Evolutionary conservation across 78 protist species (phyloP), one percentile per base, ranked within the genome.

Genomic region (Speleostelium caveatum): DNA sequence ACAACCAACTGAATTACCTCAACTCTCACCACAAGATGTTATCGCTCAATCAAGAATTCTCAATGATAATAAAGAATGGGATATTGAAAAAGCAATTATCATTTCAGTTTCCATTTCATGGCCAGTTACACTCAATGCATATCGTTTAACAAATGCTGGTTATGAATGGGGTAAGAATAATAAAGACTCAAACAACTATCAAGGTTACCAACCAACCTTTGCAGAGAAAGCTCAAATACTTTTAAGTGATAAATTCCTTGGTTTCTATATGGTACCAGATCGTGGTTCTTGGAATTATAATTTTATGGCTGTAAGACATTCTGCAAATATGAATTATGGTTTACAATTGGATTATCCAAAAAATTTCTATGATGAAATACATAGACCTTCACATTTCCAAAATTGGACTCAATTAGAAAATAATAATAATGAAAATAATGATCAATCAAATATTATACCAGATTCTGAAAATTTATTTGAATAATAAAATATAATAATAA

Each of bases 231-330:
- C 96, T 56, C 99, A 97, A 94, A 94, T 99, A 98, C 89, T 98
- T 28, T 96, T 99, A 35, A 92, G 99, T 2, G 99, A 98, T 75
- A 73, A 94, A 33, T 96, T 97, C 94, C 72, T 85, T 17, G 97
- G 95, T 28, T 98, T 96, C 96, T 98, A 95, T 97, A 96, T 99
- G 99, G 96, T 95, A 58, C 99, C 99, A 4, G 97, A 92, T 36
- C 87, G 72, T 49, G 97, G 97, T 61, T 59, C 94, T 24, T 99
- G 99, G 99, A 99, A 98, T 91, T 98, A 95, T 93, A 99, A 98
- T 95, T 99, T 99, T 78, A 80, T 93, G 90, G 99, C 99, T 62
- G 96, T 93, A 51, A 94, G 93, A 67, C 98, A 97, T 94, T 49
- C 94, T 71, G 16, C 92, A 24, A 60, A 2, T 63, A 98, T 98